phyloP scores from a whole-genome alignment of 176 grass and related monocot species.

The Urochloa ruziziensis region DNA sequence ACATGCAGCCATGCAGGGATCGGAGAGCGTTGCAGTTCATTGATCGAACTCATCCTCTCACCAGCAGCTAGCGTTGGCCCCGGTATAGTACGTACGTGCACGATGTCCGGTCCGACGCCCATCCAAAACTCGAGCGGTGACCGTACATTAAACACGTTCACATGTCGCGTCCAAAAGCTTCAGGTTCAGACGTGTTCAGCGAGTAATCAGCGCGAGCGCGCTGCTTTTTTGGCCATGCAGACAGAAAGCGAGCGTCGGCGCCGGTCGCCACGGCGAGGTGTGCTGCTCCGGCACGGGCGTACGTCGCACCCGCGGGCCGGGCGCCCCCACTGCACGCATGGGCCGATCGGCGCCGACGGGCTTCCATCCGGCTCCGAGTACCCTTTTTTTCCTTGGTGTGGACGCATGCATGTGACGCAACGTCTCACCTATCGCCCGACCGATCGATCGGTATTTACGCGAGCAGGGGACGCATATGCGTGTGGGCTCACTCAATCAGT shows the following conservation, averaged over 20 bases:
- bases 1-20: background rate
- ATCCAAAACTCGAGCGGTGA: too few species aligned
- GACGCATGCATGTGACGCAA: conserved; percentile 10
- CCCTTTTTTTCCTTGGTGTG: background rate
- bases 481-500: background rate
- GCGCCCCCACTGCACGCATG: too few species aligned
- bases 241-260: too few species aligned
- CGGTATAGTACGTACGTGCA: background rate
- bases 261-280: too few species aligned
- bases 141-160: background rate
- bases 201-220: too few species aligned
- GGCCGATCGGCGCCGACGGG: too few species aligned
- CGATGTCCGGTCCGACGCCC: background rate
- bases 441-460: background rate
- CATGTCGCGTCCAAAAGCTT: background rate
- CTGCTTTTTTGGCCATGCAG: too few species aligned
- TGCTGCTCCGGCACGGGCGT: too few species aligned
- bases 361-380: too few species aligned
- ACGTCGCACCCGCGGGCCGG: too few species aligned
- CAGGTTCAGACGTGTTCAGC: too few species aligned
- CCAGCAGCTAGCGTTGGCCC: background rate
- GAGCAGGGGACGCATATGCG: background rate
- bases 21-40: background rate
- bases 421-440: conserved; percentile 29
- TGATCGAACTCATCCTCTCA: background rate